Conservation (phyloP, 306 rosid species). For the Lathyrus sativus region DNA sequence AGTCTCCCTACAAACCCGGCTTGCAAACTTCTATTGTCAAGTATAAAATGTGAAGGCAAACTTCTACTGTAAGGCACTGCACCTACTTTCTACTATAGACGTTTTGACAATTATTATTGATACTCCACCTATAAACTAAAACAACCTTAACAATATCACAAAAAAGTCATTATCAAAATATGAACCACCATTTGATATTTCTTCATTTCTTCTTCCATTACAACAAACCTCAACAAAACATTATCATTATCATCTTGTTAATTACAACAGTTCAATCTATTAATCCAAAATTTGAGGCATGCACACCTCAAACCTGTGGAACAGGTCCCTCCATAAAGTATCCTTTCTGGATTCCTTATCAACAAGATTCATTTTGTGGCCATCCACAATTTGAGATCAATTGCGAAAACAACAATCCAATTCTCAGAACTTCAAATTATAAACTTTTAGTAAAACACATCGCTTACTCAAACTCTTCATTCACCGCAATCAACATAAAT, state of each 20-base stretch:
- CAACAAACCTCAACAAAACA: conserved; percentile 35
- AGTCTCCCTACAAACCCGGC: too few species aligned
- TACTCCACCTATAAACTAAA: conserved; percentile 11
- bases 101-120: conserved; percentile 19
- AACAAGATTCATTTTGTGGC: too few species aligned
- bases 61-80: conserved; percentile 20
- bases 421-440: too few species aligned
- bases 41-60: too few species aligned
- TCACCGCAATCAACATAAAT: too few species aligned
- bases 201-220: conserved; percentile 38
- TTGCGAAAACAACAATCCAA: too few species aligned
- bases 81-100: conserved; percentile 37
- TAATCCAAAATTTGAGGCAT: conserved; percentile 49
- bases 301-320: conserved; percentile 61
- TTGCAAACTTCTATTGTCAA: too few species aligned
- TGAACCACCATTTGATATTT: conserved; percentile 34
- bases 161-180: not conserved
- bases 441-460: too few species aligned
- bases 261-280: conserved; percentile 29
- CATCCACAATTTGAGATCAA: too few species aligned
- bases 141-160: conserved; percentile 12
- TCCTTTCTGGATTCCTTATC: conserved; percentile 60
- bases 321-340: conserved; percentile 56
- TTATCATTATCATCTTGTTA: conserved; percentile 33
- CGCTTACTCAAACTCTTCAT: too few species aligned